Conservation (phyloP, 257 asterid genomes). For the Plantago ovata region DNA sequence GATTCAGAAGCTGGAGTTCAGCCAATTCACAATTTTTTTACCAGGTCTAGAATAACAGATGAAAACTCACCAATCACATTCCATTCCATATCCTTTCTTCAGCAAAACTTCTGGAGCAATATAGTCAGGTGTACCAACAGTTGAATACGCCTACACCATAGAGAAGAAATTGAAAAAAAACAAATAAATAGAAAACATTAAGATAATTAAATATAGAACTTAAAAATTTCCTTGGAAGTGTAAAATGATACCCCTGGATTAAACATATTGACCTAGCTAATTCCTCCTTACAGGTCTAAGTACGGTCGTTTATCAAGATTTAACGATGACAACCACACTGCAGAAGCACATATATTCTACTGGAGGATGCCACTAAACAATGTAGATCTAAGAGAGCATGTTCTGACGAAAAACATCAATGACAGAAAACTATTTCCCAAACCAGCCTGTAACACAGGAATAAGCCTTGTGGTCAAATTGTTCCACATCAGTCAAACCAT, state of each 20-base stretch:
- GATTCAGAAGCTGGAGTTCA: constrained; percentile 15
- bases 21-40: constrained; percentile 14
- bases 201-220: too few relatives aligned
- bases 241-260: too few relatives aligned
- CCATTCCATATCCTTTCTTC: constrained; percentile 97
- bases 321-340: neutral
- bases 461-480: too few relatives aligned
- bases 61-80: constrained; percentile 84
- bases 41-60: constrained; percentile 8
- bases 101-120: constrained; percentile 95
- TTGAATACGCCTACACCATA: constrained; percentile 77
- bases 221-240: too few relatives aligned
- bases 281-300: neutral
- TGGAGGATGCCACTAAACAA: neutral
- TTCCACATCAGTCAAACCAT: too few relatives aligned
- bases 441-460: too few relatives aligned
- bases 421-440: too few relatives aligned
- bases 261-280: too few relatives aligned
- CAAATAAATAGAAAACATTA: too few relatives aligned
- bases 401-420: neutral
- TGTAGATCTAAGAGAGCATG: constrained; percentile 8
- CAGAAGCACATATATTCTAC: neutral
- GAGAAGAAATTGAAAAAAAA: too few relatives aligned
- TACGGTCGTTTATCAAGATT: neutral
- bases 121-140: constrained; percentile 98